Conservation (phyloP, 306 rosid species). For the Quercus suber region DNA sequence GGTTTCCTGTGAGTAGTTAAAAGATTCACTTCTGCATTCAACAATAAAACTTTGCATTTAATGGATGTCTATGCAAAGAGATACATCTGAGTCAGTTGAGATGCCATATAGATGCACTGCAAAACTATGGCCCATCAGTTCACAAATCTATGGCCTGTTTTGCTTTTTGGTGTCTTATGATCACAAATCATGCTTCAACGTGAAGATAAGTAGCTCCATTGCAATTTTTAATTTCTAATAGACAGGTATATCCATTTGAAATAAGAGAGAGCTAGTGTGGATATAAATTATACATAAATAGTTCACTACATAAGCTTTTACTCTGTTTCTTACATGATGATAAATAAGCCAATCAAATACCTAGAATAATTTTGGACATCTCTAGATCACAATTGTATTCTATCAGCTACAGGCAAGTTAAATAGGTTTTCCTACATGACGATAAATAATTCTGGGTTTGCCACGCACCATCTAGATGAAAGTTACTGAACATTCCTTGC, state of each 20-base stretch:
- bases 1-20: too few species aligned
- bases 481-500: constrained; percentile 77
- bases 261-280: not conserved
- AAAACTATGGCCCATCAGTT: too few species aligned
- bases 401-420: constrained; percentile 63
- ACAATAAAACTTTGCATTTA: too few species aligned
- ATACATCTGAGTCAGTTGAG: too few species aligned
- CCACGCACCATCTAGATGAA: constrained; percentile 90
- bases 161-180: not conserved
- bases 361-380: constrained; percentile 32
- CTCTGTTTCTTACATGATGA: constrained; percentile 11
- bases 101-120: too few species aligned
- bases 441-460: constrained; percentile 61
- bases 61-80: too few species aligned
- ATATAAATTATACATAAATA: constrained; percentile 10
- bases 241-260: not conserved
- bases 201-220: not conserved
- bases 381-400: constrained; percentile 25
- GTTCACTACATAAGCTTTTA: constrained; percentile 10
- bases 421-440: constrained; percentile 48
- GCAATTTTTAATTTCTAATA: not conserved
- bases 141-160: too few species aligned
- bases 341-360: constrained; percentile 28
- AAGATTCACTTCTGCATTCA: too few species aligned
- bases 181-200: not conserved